Evolutionary conservation across 306 rosid genomes (phyloP).

Genomic region (Styphnolobium japonicum): DNA sequence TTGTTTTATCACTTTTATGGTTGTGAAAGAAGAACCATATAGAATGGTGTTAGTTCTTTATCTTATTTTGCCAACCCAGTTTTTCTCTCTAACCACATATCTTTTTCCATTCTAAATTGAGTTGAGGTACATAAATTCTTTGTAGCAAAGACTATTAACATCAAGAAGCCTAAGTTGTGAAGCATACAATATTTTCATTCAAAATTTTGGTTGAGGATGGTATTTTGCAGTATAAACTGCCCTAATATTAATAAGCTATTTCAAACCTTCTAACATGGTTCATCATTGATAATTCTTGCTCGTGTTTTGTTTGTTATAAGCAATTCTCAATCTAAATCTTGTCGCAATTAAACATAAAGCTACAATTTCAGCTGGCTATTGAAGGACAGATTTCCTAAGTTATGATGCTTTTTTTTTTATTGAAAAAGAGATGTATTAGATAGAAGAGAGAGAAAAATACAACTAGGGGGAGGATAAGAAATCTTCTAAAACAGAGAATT

Average conservation of each 20-base stretch:
- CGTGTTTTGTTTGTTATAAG: not conserved
- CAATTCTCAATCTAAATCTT: not conserved
- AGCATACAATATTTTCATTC: not conserved
- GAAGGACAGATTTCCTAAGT: not conserved
- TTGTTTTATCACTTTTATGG: too few species aligned
- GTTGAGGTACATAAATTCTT: not conserved
- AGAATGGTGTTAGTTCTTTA: not conserved
- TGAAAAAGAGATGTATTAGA: too few species aligned
- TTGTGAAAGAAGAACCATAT: not conserved
- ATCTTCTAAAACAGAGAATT: too few species aligned
- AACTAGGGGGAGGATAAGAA: too few species aligned
- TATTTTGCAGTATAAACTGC: not conserved
- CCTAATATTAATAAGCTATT: not conserved
- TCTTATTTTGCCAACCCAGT: not conserved
- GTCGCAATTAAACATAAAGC: not conserved
- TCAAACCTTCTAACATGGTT: not conserved
- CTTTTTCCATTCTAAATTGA: not conserved
- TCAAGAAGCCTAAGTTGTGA: not conserved
- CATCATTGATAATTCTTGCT: not conserved
- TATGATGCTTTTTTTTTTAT: not conserved
- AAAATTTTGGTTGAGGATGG: not conserved
- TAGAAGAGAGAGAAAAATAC: too few species aligned
- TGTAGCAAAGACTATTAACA: not conserved
- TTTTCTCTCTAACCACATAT: not conserved
- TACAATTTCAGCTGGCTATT: not conserved